Conservation (phyloP, 768 basidiomycete species). For the Pulveroboletus sp. region DNA sequence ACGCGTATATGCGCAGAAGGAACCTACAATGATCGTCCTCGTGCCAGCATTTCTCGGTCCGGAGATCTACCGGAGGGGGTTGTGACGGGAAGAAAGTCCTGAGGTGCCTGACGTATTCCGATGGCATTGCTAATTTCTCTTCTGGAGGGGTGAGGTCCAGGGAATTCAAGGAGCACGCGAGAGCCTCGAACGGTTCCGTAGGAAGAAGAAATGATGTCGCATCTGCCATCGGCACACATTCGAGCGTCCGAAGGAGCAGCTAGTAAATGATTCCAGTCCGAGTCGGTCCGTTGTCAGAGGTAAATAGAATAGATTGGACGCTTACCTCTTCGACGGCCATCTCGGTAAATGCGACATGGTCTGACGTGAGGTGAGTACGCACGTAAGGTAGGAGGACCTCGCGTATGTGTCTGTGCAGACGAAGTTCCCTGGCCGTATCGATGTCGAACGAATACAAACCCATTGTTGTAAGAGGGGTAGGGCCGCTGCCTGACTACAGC, state of each 20-base stretch:
- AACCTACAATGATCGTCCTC: slow-evolving; percentile 35
- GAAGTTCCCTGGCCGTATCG: slow-evolving; percentile 19
- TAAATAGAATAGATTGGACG: background rate
- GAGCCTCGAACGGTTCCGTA: slow-evolving; percentile 50
- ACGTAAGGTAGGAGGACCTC: slow-evolving; percentile 53
- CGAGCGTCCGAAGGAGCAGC: slow-evolving; percentile 39
- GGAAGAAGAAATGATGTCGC: slow-evolving; percentile 49
- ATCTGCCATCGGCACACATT: slow-evolving; percentile 45
- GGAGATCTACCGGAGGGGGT: slow-evolving; percentile 22
- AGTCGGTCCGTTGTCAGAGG: background rate
- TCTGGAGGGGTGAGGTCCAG: slow-evolving; percentile 37
- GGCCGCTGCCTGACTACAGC: background rate
- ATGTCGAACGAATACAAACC: slow-evolving; percentile 15
- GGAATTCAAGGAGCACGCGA: slow-evolving; percentile 35
- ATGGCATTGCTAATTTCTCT: slow-evolving; percentile 38
- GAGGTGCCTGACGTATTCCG: slow-evolving; percentile 19
- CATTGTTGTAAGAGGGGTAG: slow-evolving; percentile 10
- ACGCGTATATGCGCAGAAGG: slow-evolving; percentile 16
- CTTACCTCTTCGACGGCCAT: slow-evolving; percentile 44
- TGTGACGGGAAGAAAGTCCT: slow-evolving; percentile 15
- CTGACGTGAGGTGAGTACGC: slow-evolving; percentile 47
- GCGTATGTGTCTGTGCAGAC: slow-evolving; percentile 45
- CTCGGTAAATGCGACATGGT: slow-evolving; percentile 54
- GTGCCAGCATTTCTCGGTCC: slow-evolving; percentile 38
- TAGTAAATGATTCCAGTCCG: slow-evolving; percentile 27